phyloP scores from a whole-genome alignment of 1,284 basidiomycete species.

The Ustilago vetiveriae region DNA sequence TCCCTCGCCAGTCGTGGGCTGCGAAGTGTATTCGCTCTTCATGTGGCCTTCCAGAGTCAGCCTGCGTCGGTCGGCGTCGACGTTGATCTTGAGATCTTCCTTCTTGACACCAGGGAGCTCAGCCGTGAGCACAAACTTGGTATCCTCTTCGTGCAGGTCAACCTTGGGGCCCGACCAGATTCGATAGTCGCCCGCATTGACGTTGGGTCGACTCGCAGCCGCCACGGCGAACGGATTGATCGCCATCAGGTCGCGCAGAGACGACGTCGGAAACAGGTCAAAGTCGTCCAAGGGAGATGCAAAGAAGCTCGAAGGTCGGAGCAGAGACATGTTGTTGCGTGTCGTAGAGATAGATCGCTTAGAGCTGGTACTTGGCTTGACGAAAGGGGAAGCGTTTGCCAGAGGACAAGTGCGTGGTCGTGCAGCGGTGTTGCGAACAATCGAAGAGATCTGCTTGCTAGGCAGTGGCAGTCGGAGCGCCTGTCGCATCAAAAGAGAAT shows the following conservation, averaged over 20 bases:
- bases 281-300: slow-evolving; percentile 42
- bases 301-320: slow-evolving; percentile 39
- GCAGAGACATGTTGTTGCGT: slow-evolving; percentile 34
- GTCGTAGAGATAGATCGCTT: slow-evolving; percentile 16
- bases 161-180: slow-evolving; percentile 45
- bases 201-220: slow-evolving; percentile 26
- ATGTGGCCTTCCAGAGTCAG: slow-evolving; percentile 50
- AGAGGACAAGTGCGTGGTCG: slow-evolving; percentile 15
- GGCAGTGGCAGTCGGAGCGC: slow-evolving; percentile 43
- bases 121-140: slow-evolving; percentile 41
- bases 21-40: slow-evolving; percentile 40
- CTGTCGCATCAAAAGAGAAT: slow-evolving; percentile 34
- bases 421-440: slow-evolving; percentile 23
- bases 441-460: slow-evolving; percentile 26
- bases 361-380: slow-evolving; percentile 2
- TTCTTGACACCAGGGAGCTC: slow-evolving; percentile 54
- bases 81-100: slow-evolving; percentile 51
- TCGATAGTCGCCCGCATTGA: slow-evolving; percentile 28
- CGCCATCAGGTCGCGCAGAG: slow-evolving; percentile 28
- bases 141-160: slow-evolving; percentile 47
- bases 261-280: slow-evolving; percentile 35
- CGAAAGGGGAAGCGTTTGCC: slow-evolving; percentile 13
- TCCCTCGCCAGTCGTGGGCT: slow-evolving; percentile 5
- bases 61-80: slow-evolving; percentile 45
- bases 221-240: slow-evolving; percentile 24